Evolutionary conservation across 225 moss, liverwort and hornwort genomes (phyloP).

Genomic region (Rhytidiadelphus loreus): DNA sequence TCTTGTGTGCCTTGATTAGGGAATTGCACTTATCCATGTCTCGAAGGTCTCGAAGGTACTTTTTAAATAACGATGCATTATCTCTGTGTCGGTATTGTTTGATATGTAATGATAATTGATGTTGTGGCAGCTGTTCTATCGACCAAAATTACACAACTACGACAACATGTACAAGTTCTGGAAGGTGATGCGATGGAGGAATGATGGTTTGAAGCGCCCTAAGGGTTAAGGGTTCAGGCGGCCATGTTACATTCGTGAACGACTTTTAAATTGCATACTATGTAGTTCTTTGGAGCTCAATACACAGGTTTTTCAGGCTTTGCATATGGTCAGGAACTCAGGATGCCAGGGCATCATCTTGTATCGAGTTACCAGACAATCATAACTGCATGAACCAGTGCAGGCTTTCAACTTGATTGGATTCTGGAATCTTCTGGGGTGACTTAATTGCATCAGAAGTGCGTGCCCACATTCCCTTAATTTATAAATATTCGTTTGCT

Average conservation of each 20-base stretch:
- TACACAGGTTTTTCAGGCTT: neutral
- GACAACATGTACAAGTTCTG: constrained; percentile 34
- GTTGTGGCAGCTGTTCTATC: constrained; percentile 55
- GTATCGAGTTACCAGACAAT: neutral
- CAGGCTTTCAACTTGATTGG: neutral
- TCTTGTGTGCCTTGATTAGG: neutral
- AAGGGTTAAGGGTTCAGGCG: neutral
- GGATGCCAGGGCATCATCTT: neutral
- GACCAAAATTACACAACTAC: constrained; percentile 45
- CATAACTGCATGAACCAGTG: neutral
- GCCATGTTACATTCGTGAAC: neutral
- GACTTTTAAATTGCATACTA: neutral
- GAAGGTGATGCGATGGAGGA: constrained; percentile 73
- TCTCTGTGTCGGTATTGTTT: neutral
- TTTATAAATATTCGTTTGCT: neutral
- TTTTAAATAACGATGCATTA: neutral
- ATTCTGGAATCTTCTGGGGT: neutral
- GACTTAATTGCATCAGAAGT: neutral
- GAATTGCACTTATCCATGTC: neutral
- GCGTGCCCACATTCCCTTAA: neutral
- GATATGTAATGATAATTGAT: neutral
- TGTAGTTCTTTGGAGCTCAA: neutral
- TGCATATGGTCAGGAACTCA: neutral
- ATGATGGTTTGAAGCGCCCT: neutral
- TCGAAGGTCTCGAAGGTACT: neutral